phyloP scores from a whole-genome alignment of 78 protist genomes.

The Dictyostelium intermedium region DNA sequence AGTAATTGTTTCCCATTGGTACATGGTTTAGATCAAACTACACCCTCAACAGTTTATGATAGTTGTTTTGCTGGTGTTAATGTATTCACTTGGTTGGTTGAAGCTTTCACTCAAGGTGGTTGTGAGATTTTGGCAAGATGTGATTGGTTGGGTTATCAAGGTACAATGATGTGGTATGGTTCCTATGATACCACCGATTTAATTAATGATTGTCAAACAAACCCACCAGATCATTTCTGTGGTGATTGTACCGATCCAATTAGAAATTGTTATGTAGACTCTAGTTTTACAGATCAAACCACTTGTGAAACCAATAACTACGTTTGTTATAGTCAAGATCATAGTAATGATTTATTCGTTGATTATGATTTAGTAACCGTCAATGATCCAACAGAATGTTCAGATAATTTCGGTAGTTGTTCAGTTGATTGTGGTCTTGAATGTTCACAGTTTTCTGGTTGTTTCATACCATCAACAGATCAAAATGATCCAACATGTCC shows the following conservation, averaged over 20 bases:
- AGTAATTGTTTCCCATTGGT: not conserved
- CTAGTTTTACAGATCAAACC: not conserved
- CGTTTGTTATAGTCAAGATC: constrained; percentile 10
- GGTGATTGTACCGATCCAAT: constrained; percentile 55
- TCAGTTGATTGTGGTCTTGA: constrained; percentile 7
- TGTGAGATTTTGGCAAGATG: not conserved
- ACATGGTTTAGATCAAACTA: constrained; percentile 22
- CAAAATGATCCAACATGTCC: not conserved
- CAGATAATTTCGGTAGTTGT: constrained; percentile 10
- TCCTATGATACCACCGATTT: not conserved
- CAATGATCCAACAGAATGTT: not conserved
- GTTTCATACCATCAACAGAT: not conserved
- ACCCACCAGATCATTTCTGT: constrained; percentile 13
- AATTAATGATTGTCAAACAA: not conserved
- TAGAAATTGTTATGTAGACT: not conserved
- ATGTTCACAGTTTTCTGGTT: not conserved
- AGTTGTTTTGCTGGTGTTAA: not conserved
- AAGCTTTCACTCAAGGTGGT: not conserved
- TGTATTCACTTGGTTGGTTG: not conserved
- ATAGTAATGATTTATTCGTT: not conserved
- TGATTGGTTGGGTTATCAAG: constrained; percentile 35
- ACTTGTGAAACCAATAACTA: not conserved
- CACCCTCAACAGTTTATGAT: not conserved
- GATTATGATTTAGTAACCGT: not conserved
- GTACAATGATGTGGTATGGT: not conserved